A percentile compares a stretch with the other conserved stretches of the same genome.
Evolutionary conservation across 108 stramenopile species (phyloP).

Genomic region (Nitzschia sp.): DNA sequence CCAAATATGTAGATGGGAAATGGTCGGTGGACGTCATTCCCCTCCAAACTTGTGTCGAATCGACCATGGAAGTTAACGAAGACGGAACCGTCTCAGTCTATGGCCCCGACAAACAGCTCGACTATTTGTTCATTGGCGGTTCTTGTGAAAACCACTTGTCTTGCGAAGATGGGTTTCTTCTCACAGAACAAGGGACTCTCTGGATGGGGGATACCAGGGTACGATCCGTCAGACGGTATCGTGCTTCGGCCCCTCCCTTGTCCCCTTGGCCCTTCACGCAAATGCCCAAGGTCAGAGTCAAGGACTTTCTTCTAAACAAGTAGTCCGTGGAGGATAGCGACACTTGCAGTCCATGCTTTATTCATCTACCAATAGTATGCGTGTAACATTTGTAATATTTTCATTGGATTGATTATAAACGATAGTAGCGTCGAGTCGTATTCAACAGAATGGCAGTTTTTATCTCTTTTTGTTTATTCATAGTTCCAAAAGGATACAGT

Average conservation of each 20-base stretch:
- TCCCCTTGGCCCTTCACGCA: slow-evolving; percentile 47
- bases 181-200: slow-evolving; percentile 33
- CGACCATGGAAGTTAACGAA: slow-evolving; percentile 31
- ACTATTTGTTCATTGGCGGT: slow-evolving; percentile 34
- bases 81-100: slow-evolving; percentile 36
- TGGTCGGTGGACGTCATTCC: neutral
- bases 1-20: neutral
- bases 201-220: slow-evolving; percentile 36
- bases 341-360: neutral
- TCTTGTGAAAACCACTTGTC: slow-evolving; percentile 11
- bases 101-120: slow-evolving; percentile 24
- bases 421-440: too few species aligned
- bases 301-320: slow-evolving; percentile 10
- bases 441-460: neutral
- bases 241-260: neutral
- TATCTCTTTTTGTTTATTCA: slow-evolving; percentile 7
- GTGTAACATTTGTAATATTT: neutral
- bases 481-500: slow-evolving; percentile 49
- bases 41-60: slow-evolving; percentile 15
- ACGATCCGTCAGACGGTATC: neutral
- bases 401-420: neutral
- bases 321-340: neutral
- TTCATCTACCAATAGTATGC: neutral
- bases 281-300: slow-evolving; percentile 37
- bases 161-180: slow-evolving; percentile 35